A percentile compares a stretch with the other conserved stretches of the same genome.
Evolutionary conservation across 768 basidiomycete genomes (phyloP).

Genomic region (Lactarius hatsudake): DNA sequence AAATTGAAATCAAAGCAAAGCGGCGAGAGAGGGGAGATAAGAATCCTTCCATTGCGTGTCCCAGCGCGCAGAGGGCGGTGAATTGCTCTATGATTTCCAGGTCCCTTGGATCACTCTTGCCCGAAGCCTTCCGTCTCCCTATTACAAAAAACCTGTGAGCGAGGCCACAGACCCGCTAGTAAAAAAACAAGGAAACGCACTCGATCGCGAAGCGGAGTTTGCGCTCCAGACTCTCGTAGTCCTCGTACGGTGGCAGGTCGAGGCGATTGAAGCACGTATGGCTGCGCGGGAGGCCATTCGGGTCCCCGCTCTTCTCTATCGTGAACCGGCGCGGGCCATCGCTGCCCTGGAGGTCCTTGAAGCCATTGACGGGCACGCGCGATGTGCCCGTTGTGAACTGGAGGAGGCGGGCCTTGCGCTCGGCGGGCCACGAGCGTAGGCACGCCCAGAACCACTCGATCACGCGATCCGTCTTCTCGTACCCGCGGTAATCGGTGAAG

Average conservation of each 20-base stretch:
- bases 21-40: background rate
- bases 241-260: constrained; percentile 87
- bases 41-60: background rate
- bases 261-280: constrained; percentile 94
- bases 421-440: constrained; percentile 85
- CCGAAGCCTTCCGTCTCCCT: constrained; percentile 81
- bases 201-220: constrained; percentile 84
- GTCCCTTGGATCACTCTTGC: constrained; percentile 22
- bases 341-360: constrained; percentile 91
- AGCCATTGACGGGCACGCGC: constrained; percentile 87
- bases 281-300: constrained; percentile 80
- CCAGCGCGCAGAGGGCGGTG: background rate
- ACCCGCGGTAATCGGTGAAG: constrained; percentile 89
- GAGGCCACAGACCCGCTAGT: background rate
- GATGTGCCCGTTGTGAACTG: constrained; percentile 89
- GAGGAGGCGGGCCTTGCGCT: constrained; percentile 80
- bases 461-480: constrained; percentile 81
- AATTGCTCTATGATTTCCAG: background rate
- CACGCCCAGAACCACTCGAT: constrained; percentile 98
- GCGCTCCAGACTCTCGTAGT: constrained; percentile 82
- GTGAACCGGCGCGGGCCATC: constrained; percentile 92
- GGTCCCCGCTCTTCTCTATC: constrained; percentile 92
- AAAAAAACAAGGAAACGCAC: constrained; percentile 41
- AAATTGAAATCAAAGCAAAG: background rate
- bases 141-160: background rate